phyloP scores from a whole-genome alignment of 2,329 filamentous ascomycete species.

The Shiraia sp. region DNA sequence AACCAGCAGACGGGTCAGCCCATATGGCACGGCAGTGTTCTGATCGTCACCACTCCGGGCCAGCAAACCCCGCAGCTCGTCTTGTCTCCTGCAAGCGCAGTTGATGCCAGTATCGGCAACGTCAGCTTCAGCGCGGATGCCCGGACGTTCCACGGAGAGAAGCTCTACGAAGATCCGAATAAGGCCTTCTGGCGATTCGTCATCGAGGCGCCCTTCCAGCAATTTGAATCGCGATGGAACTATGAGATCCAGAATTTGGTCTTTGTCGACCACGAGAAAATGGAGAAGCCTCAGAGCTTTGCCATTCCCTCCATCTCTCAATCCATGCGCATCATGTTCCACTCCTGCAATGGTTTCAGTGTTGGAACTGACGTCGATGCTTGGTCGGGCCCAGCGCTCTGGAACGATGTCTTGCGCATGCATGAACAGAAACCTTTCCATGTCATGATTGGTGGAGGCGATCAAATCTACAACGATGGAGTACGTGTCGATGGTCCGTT shows the following conservation, averaged over 20 bases:
- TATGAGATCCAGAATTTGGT: conserved; percentile 72
- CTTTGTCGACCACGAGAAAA: conserved; percentile 56
- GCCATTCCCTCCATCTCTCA: conserved; percentile 62
- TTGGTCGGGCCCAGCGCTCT: conserved; percentile 65
- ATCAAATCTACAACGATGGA: conserved; percentile 79
- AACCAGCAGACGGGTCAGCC: conserved; percentile 50
- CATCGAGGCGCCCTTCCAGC: conserved; percentile 67
- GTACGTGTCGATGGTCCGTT: conserved; percentile 85
- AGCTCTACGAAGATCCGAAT: conserved; percentile 62
- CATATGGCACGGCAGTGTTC: conserved; percentile 81
- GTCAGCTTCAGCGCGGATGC: conserved; percentile 26
- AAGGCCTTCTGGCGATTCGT: conserved; percentile 65
- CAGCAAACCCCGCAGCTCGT: conserved; percentile 64
- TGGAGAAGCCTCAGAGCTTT: conserved; percentile 49
- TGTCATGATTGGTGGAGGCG: conserved; percentile 84
- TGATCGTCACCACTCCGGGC: conserved; percentile 78
- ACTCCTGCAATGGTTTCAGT: conserved; percentile 71
- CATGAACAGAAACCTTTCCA: conserved; percentile 65
- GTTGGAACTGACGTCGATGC: conserved; percentile 66
- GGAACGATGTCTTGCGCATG: conserved; percentile 66
- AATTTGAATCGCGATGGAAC: conserved; percentile 75
- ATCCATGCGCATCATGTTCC: conserved; percentile 72
- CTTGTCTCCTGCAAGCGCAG: conserved; percentile 56
- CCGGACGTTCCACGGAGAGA: conserved; percentile 53
- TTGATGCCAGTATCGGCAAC: conserved; percentile 26